Base-by-base conservation (phyloP, 768 basidiomycete genomes). In the Coprinopsis sp. region DNA sequence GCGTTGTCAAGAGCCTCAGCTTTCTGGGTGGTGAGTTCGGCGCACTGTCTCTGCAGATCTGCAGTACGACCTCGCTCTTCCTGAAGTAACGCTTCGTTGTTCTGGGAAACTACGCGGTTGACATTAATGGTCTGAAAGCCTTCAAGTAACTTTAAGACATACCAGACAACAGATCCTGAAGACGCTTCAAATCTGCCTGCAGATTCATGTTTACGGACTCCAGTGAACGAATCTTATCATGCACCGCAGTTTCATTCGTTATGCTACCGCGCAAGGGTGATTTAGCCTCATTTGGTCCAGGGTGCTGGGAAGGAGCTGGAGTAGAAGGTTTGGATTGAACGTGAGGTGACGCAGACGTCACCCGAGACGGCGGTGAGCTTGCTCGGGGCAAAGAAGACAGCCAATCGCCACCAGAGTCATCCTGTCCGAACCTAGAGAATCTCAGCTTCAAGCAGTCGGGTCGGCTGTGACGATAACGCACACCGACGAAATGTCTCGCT, bases 401-500 rank as follows among this genome's bases (percentile, higher is more conserved):
- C 86, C 87, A 87, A 49, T 68, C 69, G 25, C 67, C 58, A 58
- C 79, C 75, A 21, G 73, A 70, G 33, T 69, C 72, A 47, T 68
- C 71, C 49, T 73, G 70, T 7, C 64, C 51, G 58, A 80, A 83
- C 29, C 49, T 51, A 22, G 31, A 29, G 13, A 16, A 19, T 10
- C 24, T 44, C 37, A 49, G 33, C 18, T 24, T 16, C 21, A 23
- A 14, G 23, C 11, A 14, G 8, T 28, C 34, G 31, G 36, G 45
- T 27, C 3, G 13, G 4, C 14, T 34, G 30, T 42, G 43, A 27
- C 51, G 46, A 54, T 60, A 51, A 77, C 86, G 57, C 75, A 87
- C 86, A 88, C 63, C 64, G 84, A 82, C 54, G 70, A 73, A 43
- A 82, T 61, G 56, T 82, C 78, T 51, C 64, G 72, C 56, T 72